Evolutionary conservation across 306 rosid species (phyloP).

Genomic region (Begonia loranthoides): DNA sequence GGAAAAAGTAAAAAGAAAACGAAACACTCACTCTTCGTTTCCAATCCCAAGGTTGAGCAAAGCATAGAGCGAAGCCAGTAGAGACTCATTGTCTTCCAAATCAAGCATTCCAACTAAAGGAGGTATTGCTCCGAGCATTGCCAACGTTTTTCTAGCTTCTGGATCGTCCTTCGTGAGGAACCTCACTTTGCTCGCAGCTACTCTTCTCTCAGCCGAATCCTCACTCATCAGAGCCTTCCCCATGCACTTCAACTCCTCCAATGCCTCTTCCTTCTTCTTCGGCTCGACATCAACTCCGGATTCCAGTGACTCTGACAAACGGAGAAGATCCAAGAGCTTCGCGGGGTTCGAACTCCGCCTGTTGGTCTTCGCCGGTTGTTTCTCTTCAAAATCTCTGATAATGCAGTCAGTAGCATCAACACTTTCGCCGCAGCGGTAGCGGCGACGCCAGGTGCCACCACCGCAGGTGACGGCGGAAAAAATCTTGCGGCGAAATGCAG

Average conservation of each 20-base stretch:
- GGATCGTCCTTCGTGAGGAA: constrained; percentile 55
- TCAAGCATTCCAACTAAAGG: constrained; percentile 86
- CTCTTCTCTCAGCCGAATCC: constrained; percentile 26
- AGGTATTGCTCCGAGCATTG: constrained; percentile 89
- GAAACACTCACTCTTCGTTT: constrained; percentile 64
- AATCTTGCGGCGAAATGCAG: constrained; percentile 50
- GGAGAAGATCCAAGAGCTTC: constrained; percentile 77
- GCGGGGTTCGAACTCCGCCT: constrained; percentile 30
- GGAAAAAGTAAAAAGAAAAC: background rate
- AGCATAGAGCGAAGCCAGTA: constrained; percentile 84
- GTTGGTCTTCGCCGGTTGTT: constrained; percentile 5
- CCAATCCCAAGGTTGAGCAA: constrained; percentile 94
- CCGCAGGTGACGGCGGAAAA: constrained; percentile 86
- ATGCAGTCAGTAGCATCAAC: constrained; percentile 1
- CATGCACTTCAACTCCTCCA: constrained; percentile 48
- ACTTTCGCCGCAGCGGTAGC: constrained; percentile 7
- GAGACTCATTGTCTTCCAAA: constrained; percentile 39
- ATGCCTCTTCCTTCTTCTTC: constrained; percentile 46
- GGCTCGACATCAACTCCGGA: constrained; percentile 28
- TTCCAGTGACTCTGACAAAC: constrained; percentile 36
- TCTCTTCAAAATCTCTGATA: constrained; percentile 7
- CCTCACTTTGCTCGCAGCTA: constrained; percentile 58
- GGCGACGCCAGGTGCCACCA: constrained; percentile 40
- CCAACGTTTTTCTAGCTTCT: constrained; percentile 57
- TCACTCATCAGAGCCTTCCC: constrained; percentile 52